Conservation (phyloP, 78 protist species). For the Dictyostelium citrinum region DNA sequence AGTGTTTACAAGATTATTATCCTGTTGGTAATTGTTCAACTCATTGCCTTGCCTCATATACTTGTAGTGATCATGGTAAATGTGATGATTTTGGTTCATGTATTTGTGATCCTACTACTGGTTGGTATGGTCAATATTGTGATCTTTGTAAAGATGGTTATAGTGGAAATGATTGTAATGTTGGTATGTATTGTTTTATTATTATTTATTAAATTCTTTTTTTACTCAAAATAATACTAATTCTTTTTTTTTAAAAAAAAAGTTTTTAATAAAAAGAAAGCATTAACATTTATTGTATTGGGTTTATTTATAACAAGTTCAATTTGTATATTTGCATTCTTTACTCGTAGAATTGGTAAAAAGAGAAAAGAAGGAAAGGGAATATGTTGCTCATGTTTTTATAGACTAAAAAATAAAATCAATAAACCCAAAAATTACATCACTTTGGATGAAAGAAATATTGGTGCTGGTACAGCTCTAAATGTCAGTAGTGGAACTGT, state of each 20-base stretch:
- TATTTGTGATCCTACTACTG: background rate
- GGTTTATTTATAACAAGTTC: background rate
- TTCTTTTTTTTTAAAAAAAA: background rate
- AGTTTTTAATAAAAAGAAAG: background rate
- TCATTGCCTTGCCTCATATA: background rate
- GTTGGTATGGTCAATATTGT: conserved; percentile 33
- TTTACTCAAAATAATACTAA: background rate
- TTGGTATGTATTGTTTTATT: background rate
- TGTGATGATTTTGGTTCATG: conserved; percentile 37
- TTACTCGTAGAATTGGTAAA: conserved; percentile 1
- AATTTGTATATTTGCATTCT: conserved; percentile 40
- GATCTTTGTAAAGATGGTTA: background rate
- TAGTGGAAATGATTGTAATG: conserved; percentile 22
- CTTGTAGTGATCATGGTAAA: conserved; percentile 15
- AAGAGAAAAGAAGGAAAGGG: background rate
- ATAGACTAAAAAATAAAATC: background rate
- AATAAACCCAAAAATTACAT: background rate
- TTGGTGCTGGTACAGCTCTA: background rate
- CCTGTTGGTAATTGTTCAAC: background rate
- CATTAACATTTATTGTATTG: background rate
- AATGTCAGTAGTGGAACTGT: too few relatives aligned
- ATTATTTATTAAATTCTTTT: background rate
- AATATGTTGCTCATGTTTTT: background rate
- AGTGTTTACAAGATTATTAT: conserved; percentile 8
- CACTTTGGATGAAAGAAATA: background rate